Evolutionary conservation across 2,329 filamentous ascomycete species (phyloP), one percentile per base, ranked within the genome.

Genomic region (Pseudopyrenochaeta lycopersici): DNA sequence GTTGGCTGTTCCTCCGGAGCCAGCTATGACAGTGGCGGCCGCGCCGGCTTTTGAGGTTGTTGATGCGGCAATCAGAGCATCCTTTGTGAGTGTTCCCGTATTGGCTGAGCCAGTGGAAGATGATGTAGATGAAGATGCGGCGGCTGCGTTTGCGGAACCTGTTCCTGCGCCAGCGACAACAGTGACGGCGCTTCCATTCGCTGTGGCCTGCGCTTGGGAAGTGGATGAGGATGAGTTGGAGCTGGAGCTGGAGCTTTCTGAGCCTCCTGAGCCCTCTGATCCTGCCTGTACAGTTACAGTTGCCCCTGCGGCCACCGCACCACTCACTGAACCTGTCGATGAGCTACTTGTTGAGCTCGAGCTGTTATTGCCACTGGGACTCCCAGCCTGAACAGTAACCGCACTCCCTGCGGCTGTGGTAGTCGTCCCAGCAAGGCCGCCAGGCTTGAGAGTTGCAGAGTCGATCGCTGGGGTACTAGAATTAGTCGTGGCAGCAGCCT

Each of bases 11-110:
- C 46, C 49, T n/a, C 63, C 60, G 7, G 43, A 42, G 15, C 63
- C 64, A 11, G 68, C 68, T 15, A 70, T 17, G 31, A 71, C 65
- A 4, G 67, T 72, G 2, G 67, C 63, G 14, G 56, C 52, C 2
- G 51, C 39, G 4, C 35, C 55, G 2, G 57, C 57, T 1, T 44
- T 49, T 7, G 56, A 41, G 4, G 51, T 58, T n/a, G 59, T 62
- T 4, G 56, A 58, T n/a, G 56, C 49, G 1, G 56, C 59, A 9
- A 56, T 46, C 9, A 63, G 52, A 15, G 44, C 60, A 23, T 52
- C 63, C 17, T 42, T 43, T 1, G 63, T 61, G 15, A 64, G 41
- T 5, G 55, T 53, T 20, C 54, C 60, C 7, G 60, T 56, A 21
- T 59, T 52, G 33, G 56, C 57, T 4, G 57, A 49, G 17, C 47